These are phyloP conservation scores for Scheffersomyces segobiensis DNA, from an alignment of 1,139 yeast species.

Conservation along the genomic window DNA sequence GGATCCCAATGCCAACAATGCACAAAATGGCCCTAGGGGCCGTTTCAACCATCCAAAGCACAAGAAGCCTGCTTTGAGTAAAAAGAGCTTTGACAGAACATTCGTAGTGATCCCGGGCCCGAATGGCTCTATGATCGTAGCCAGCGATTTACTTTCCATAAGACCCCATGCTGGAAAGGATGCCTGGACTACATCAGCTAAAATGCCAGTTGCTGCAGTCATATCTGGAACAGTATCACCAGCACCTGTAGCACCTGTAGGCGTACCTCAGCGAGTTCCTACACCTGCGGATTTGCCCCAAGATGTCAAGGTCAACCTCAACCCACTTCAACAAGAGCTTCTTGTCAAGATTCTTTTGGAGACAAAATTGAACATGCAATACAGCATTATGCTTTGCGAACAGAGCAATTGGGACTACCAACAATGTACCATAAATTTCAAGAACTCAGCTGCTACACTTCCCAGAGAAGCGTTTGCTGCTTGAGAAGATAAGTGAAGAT, in stretches of 20 bases:
- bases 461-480: constrained; percentile 43
- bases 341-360: constrained; percentile 66
- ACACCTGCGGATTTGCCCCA: constrained; percentile 46
- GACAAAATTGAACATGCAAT: constrained; percentile 76
- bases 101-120: constrained; percentile 78
- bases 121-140: constrained; percentile 71
- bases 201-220: constrained; percentile 8
- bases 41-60: constrained; percentile 30
- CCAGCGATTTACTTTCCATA: constrained; percentile 75
- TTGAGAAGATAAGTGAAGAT: not conserved
- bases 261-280: constrained; percentile 17
- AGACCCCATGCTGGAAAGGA: constrained; percentile 61
- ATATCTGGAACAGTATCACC: constrained; percentile 14
- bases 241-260: constrained; percentile 12
- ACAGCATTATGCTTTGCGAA: constrained; percentile 80
- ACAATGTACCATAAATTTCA: constrained; percentile 69
- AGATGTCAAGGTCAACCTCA: constrained; percentile 54
- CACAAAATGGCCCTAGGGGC: constrained; percentile 25
- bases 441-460: constrained; percentile 52
- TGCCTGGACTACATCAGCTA: constrained; percentile 49
- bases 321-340: constrained; percentile 62
- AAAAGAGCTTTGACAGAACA: constrained; percentile 84
- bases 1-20: constrained; percentile 14
- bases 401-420: constrained; percentile 86
- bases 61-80: constrained; percentile 47